Percentiles rank a stretch among this genome's conserved stretches.
phyloP scores from a whole-genome alignment of 1,284 basidiomycete genomes.

The Ustilago curta region DNA sequence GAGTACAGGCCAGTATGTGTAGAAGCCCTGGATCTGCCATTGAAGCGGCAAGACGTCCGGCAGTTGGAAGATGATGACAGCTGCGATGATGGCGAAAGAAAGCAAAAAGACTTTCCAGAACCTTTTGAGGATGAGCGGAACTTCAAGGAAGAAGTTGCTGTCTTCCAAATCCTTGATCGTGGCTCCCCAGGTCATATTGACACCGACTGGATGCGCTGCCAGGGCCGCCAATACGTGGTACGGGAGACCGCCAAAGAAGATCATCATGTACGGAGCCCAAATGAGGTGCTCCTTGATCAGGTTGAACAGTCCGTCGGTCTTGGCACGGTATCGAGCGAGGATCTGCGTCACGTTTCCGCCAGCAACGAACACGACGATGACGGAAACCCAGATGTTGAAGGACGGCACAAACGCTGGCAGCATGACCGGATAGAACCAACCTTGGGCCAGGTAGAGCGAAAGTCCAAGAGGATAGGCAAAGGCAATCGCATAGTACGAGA shows the following conservation, averaged over 20 bases:
- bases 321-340: conserved; percentile 80
- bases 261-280: conserved; percentile 77
- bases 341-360: conserved; percentile 80
- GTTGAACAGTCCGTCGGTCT: conserved; percentile 74
- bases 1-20: conserved; percentile 33
- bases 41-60: conserved; percentile 74
- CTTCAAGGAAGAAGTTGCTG: conserved; percentile 84
- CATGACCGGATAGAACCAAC: conserved; percentile 77
- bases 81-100: conserved; percentile 74
- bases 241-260: conserved; percentile 46
- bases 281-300: conserved; percentile 77
- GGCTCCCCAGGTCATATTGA: conserved; percentile 81
- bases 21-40: conserved; percentile 72
- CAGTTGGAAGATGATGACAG: conserved; percentile 14
- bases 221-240: conserved; percentile 76
- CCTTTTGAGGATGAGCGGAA: conserved; percentile 76
- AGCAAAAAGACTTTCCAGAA: conserved; percentile 73
- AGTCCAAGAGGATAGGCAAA: conserved; percentile 76
- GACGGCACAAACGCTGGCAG: conserved; percentile 73
- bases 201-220: conserved; percentile 83
- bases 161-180: conserved; percentile 57
- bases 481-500: conserved; percentile 81
- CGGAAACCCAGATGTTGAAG: conserved; percentile 82
- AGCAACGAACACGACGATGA: conserved; percentile 80
- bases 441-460: conserved; percentile 80